Evolutionary conservation across 257 asterid genomes (phyloP), one percentile per base, ranked within the genome.

Genomic region (Parsonsia alboflavescens): DNA sequence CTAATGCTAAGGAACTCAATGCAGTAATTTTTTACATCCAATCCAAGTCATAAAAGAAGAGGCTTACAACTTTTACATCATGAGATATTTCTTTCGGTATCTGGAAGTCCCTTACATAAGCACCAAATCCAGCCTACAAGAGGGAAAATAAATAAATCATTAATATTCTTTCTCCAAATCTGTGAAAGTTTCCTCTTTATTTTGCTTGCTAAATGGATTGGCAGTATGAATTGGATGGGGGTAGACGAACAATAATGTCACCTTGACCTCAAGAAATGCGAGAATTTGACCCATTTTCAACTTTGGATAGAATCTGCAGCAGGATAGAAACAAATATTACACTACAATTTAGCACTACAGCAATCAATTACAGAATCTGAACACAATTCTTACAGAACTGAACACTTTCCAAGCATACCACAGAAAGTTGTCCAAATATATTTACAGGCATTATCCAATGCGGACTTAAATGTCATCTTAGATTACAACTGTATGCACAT

Each of bases 71-170:
- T 79, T 75, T 89, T 62, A 84, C 94, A 75, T 81, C 89, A 41
- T 82, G 83, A 53, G 91, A 67, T 41, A 81, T 52, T 77, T 75
- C 76, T 83, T 88, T 90, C 44, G 89, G 73, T 70, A 95, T 86
- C 81, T 82, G 84, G 86, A 95, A 92, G 85, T 89, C 98, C 75
- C 77, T 84, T 75, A 90, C 82, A 67, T 82, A 90, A 73, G 97
- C 89, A 59, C 90, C 93, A 75, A 59, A 92, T 75, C 99, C 98
- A 84, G 99, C 88, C 99, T 92, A 82, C 90, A 90, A 77, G 24
- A 45, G 22, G 10, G 76, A 82, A 52, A 54, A 69, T 79, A 71
- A 45, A 57, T n/a, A 33, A n/a, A 75, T 74, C 24, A 73, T 61
- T 75, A 33, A 44, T 12, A 71, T 75, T 57, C 82, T 68, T 69